These are phyloP conservation scores for Sporothrix protearum DNA, from an alignment of 2,329 filamentous ascomycete species.

Conservation along the genomic window DNA sequence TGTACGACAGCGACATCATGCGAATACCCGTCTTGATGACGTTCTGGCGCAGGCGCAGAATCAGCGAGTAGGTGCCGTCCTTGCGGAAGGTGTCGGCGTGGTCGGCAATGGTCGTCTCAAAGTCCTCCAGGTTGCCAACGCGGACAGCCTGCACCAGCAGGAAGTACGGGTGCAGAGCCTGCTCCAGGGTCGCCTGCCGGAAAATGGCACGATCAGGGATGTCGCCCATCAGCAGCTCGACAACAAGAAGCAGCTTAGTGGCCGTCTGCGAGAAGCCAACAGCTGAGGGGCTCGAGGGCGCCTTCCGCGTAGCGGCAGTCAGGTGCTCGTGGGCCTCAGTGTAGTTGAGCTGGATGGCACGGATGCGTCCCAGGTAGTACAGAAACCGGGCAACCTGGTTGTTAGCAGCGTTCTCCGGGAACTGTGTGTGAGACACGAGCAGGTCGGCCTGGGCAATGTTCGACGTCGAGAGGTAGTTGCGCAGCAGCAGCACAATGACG, in stretches of 20 bases:
- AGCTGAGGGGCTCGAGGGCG: constrained; percentile 82
- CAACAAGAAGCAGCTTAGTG: constrained; percentile 92
- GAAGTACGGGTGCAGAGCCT: constrained; percentile 87
- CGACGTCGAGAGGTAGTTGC: constrained; percentile 93
- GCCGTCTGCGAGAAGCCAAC: constrained; percentile 94
- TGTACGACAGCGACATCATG: constrained; percentile 98
- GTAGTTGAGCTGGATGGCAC: constrained; percentile 93
- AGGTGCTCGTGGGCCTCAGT: constrained; percentile 95
- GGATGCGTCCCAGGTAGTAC: constrained; percentile 95
- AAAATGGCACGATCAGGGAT: constrained; percentile 95
- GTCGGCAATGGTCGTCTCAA: constrained; percentile 78
- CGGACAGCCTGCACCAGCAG: constrained; percentile 91
- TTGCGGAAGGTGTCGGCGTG: constrained; percentile 83
- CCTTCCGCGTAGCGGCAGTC: constrained; percentile 89
- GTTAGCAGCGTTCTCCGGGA: constrained; percentile 90
- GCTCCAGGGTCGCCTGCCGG: constrained; percentile 82
- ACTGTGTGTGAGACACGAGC: constrained; percentile 90
- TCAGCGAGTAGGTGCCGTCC: constrained; percentile 92
- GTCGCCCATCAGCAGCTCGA: constrained; percentile 96
- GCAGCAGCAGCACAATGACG: constrained; percentile 88
- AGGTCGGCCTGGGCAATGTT: constrained; percentile 97
- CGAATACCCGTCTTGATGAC: constrained; percentile 99
- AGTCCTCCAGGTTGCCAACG: constrained; percentile 92
- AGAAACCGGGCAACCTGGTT: constrained; percentile 97
- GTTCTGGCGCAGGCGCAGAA: constrained; percentile 91